These are phyloP conservation scores for Kalanchoe fedtschenkoi DNA, from an alignment of 164 flowering plant species.

Conservation along the genomic window DNA sequence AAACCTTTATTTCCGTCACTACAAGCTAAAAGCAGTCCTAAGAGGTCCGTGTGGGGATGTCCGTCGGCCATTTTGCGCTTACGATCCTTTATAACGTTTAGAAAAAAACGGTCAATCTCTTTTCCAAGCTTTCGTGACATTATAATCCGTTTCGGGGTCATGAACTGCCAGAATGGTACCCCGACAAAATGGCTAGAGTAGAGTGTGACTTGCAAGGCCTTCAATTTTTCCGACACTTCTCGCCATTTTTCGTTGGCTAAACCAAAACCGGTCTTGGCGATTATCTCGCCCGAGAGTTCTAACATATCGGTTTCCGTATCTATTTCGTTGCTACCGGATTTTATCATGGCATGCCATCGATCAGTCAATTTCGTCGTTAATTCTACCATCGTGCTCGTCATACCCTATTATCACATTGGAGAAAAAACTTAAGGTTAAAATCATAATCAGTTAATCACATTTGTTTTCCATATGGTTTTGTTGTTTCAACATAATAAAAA, in stretches of 20 bases:
- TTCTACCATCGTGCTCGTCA: slow-evolving; percentile 61
- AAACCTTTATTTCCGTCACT: slow-evolving; percentile 23
- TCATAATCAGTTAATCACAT: not conserved
- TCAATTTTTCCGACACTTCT: slow-evolving; percentile 44
- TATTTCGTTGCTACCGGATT: slow-evolving; percentile 38
- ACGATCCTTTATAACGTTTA: slow-evolving; percentile 34
- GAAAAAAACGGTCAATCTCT: slow-evolving; percentile 59
- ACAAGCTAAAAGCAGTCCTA: slow-evolving; percentile 46
- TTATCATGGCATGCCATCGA: slow-evolving; percentile 36
- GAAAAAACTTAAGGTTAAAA: not conserved
- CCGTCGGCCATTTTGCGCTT: slow-evolving; percentile 8
- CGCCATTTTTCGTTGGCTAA: slow-evolving; percentile 28
- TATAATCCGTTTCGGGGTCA: slow-evolving; percentile 30
- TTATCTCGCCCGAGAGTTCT: slow-evolving; percentile 54
- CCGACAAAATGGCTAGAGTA: slow-evolving; percentile 66
- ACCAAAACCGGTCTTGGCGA: slow-evolving; percentile 73
- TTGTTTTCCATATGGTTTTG: no score
- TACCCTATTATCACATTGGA: slow-evolving; percentile 26
- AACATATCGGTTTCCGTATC: slow-evolving; percentile 52
- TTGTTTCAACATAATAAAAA: not conserved
- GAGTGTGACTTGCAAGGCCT: slow-evolving; percentile 49
- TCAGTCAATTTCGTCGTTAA: slow-evolving; percentile 50
- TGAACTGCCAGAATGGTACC: slow-evolving; percentile 54
- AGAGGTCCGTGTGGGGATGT: slow-evolving; percentile 27
- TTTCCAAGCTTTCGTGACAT: slow-evolving; percentile 46